phyloP scores from a whole-genome alignment of 176 grass and related monocot genomes.

The Oryza meridionalis region DNA sequence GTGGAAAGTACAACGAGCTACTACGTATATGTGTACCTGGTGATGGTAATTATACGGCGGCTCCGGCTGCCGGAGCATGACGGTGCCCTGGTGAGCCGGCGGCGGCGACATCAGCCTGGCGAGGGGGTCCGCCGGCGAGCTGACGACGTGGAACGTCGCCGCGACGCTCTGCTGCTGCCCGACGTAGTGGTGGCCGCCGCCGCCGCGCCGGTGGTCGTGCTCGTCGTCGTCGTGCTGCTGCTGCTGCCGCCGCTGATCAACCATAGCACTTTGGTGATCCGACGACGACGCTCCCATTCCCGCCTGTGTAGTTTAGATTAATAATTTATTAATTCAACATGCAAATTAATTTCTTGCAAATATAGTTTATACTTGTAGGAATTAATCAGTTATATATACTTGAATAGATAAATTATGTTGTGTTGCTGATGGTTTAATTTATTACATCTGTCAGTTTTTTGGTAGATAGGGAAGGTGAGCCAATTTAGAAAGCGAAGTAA shows the following conservation, averaged over 20 bases:
- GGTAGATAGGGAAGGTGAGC: conserved; percentile 20
- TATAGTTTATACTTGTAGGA: neutral
- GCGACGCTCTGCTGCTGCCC: conserved; percentile 40
- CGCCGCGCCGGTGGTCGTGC: conserved; percentile 37
- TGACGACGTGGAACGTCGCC: conserved; percentile 53
- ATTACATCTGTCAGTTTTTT: conserved; percentile 12
- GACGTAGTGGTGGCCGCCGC: conserved; percentile 30
- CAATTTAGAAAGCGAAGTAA: conserved; percentile 20
- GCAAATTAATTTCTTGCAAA: neutral
- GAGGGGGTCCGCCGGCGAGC: conserved; percentile 43
- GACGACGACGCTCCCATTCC: conserved; percentile 49
- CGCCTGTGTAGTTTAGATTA: conserved; percentile 24
- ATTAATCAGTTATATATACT: neutral
- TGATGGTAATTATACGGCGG: conserved; percentile 44
- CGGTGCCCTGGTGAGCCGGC: conserved; percentile 42
- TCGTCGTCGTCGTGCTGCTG: conserved; percentile 37
- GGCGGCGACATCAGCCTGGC: conserved; percentile 52
- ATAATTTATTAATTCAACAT: neutral
- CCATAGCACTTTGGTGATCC: conserved; percentile 5
- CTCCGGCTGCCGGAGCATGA: conserved; percentile 33
- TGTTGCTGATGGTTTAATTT: neutral
- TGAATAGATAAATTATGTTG: neutral
- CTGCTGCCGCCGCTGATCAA: neutral
- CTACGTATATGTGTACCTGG: neutral
- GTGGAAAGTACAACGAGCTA: too few species aligned